A percentile compares a stretch with the other conserved stretches of the same genome.
These are phyloP conservation scores for Lactuca saligna DNA, from an alignment of 129 eudicot species.

Conservation along the genomic window DNA sequence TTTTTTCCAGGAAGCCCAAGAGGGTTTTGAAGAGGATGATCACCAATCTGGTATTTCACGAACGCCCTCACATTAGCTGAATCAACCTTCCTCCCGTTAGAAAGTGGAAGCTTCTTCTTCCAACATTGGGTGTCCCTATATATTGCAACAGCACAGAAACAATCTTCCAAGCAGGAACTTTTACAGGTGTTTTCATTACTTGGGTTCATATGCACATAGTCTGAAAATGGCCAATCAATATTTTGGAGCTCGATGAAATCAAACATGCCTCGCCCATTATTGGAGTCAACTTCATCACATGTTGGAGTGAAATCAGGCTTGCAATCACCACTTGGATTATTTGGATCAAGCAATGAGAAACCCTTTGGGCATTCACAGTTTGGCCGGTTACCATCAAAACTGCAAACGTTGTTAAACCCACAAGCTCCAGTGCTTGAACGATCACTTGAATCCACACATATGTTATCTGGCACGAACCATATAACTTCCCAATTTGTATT, in stretches of 20 bases:
- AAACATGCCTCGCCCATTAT: background rate
- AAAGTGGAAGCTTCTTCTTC: constrained; percentile 42
- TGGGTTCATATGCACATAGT: constrained; percentile 27
- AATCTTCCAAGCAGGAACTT: constrained; percentile 40
- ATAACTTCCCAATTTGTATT: constrained; percentile 10
- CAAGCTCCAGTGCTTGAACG: constrained; percentile 45
- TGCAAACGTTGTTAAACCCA: constrained; percentile 66
- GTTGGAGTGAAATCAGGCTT: constrained; percentile 37
- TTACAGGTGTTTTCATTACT: constrained; percentile 19
- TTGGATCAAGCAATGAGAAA: constrained; percentile 48
- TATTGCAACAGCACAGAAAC: constrained; percentile 57
- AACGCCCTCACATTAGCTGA: constrained; percentile 9
- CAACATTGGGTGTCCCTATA: constrained; percentile 38
- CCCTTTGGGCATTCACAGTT: constrained; percentile 54
- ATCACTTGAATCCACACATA: constrained; percentile 35
- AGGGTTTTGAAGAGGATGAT: background rate
- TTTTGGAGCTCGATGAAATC: constrained; percentile 21
- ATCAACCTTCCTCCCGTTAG: constrained; percentile 19
- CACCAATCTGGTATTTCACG: constrained; percentile 27
- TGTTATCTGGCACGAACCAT: constrained; percentile 40
- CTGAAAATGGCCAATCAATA: constrained; percentile 49
- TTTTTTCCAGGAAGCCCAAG: background rate
- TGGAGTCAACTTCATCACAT: constrained; percentile 27
- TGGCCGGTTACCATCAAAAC: constrained; percentile 33
- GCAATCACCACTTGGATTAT: constrained; percentile 46